Evolutionary conservation across 176 grass and related monocot genomes (phyloP).

Genomic region (Lolium perenne): DNA sequence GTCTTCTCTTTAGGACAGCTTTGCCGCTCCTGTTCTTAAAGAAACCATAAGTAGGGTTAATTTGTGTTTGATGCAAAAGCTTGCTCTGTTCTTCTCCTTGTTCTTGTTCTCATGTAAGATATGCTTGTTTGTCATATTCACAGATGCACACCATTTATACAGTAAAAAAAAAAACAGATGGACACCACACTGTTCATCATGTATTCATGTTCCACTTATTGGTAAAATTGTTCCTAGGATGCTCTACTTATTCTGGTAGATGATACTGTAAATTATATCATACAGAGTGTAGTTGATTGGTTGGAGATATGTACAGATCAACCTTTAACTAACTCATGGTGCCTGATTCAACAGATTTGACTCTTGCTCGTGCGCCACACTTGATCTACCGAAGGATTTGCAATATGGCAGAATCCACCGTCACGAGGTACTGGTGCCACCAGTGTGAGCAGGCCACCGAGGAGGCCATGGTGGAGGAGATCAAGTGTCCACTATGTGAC

Average conservation of each 20-base stretch:
- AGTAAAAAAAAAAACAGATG: neutral
- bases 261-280: neutral
- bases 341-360: constrained; percentile 24
- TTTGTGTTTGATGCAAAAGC: constrained; percentile 35
- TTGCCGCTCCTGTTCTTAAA: constrained; percentile 27
- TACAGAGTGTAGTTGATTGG: neutral
- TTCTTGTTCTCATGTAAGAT: constrained; percentile 38
- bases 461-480: constrained; percentile 60
- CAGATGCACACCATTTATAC: constrained; percentile 8
- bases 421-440: constrained; percentile 85
- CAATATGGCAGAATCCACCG: constrained; percentile 60
- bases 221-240: constrained; percentile 36
- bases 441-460: constrained; percentile 58
- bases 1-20: constrained; percentile 44
- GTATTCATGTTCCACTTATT: constrained; percentile 32
- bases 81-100: constrained; percentile 10
- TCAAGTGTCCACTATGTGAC: constrained; percentile 76
- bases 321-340: constrained; percentile 20
- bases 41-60: neutral
- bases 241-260: constrained; percentile 11
- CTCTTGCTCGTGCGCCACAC: constrained; percentile 12
- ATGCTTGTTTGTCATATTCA: constrained; percentile 19
- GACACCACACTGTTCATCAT: constrained; percentile 30
- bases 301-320: constrained; percentile 13
- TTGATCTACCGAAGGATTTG: constrained; percentile 40